Conservation (phyloP, 306 rosid species). For the Morella rubra region DNA sequence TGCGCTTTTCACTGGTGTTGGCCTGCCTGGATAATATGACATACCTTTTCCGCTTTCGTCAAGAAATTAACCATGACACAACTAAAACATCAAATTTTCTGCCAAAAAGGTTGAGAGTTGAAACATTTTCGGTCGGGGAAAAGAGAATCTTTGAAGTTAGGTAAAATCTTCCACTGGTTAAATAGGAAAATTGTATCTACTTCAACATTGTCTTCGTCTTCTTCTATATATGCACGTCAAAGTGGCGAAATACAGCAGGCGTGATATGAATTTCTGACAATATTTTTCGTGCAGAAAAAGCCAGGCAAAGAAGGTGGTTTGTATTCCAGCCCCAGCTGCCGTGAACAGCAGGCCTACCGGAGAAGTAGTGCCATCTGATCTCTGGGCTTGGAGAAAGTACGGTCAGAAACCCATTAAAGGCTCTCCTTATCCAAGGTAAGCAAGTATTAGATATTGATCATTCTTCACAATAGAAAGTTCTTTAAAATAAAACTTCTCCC, state of each 20-base stretch:
- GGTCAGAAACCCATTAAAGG: constrained; percentile 99
- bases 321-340: constrained; percentile 94
- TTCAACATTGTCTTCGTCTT: neutral
- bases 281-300: constrained; percentile 55
- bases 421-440: constrained; percentile 92
- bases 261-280: no score
- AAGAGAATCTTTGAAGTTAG: neutral
- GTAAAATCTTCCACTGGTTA: neutral
- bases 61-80: neutral
- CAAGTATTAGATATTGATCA: constrained; percentile 6
- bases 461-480: constrained; percentile 7
- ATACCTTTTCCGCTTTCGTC: neutral
- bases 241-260: no score
- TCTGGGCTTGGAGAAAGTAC: constrained; percentile 99
- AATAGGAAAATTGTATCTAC: neutral
- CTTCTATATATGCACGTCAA: neutral
- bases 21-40: neutral
- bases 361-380: constrained; percentile 95
- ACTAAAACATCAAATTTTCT: neutral
- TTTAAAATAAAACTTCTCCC: constrained; percentile 6
- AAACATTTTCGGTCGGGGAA: neutral
- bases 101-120: neutral
- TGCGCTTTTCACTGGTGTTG: neutral
- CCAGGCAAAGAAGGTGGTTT: constrained; percentile 82
- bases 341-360: constrained; percentile 85